These are phyloP conservation scores for Vanrija sp. DNA, from an alignment of 1,284 basidiomycete genomes.

Conservation along the genomic window DNA sequence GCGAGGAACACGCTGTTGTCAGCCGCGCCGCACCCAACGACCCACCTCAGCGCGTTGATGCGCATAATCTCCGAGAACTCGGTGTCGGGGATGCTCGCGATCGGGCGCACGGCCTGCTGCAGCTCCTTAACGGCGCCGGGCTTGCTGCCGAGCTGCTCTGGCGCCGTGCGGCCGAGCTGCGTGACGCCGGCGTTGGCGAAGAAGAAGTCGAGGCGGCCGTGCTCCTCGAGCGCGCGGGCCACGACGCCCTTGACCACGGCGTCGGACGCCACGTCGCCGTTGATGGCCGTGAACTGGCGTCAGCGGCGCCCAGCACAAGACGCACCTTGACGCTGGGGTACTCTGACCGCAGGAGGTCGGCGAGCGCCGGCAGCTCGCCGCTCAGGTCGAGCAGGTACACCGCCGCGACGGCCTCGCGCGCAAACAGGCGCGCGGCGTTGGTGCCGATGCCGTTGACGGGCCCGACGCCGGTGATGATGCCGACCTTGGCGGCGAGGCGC, in stretches of 20 bases:
- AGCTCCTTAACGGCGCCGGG: not conserved
- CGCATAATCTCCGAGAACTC: constrained; percentile 71
- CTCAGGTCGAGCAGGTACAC: constrained; percentile 77
- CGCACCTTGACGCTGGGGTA: constrained; percentile 75
- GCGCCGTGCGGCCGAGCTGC: constrained; percentile 7
- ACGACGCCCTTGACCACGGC: constrained; percentile 65
- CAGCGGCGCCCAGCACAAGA: not conserved
- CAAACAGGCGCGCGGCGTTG: constrained; percentile 1
- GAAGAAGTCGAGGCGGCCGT: constrained; percentile 84
- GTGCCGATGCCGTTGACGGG: constrained; percentile 74
- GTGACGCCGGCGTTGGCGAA: constrained; percentile 73
- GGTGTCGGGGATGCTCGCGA: constrained; percentile 47
- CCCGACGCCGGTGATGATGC: constrained; percentile 81
- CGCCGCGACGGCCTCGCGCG: constrained; percentile 64
- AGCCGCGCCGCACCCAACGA: constrained; percentile 30
- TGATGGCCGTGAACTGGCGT: constrained; percentile 46
- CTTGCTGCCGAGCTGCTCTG: constrained; percentile 4
- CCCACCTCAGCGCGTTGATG: constrained; percentile 73
- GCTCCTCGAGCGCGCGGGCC: constrained; percentile 67
- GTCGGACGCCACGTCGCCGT: constrained; percentile 81
- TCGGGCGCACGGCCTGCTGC: not conserved
- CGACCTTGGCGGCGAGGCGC: constrained; percentile 75
- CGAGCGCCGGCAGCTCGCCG: constrained; percentile 67
- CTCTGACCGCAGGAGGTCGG: constrained; percentile 60
- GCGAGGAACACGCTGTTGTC: constrained; percentile 75